Percentiles rank a stretch among this genome's conserved stretches.
These are phyloP conservation scores for Blattamonas nauphoetae DNA, from an alignment of 78 protist species.

Conservation along the genomic window DNA sequence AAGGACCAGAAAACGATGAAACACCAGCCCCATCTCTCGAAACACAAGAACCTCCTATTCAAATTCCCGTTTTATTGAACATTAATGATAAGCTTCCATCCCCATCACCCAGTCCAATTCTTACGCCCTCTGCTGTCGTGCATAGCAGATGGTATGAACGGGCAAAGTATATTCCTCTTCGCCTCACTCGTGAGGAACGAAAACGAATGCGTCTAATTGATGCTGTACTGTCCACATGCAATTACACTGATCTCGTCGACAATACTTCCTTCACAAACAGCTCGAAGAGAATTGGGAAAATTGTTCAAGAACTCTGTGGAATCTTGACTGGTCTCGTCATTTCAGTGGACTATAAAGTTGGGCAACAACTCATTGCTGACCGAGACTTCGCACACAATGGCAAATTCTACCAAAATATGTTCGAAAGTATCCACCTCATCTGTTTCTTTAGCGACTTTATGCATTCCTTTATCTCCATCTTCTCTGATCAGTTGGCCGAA, in stretches of 20 bases:
- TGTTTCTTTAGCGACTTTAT: neutral
- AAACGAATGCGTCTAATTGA: slow-evolving; percentile 54
- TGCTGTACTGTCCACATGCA: slow-evolving; percentile 62
- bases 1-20: neutral
- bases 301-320: neutral
- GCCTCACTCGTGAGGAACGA: slow-evolving; percentile 53
- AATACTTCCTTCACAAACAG: neutral
- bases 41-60: neutral
- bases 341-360: neutral
- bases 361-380: neutral
- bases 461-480: neutral
- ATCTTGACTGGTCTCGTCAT: neutral
- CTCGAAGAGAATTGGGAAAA: neutral
- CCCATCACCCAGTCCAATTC: neutral
- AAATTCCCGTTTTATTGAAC: neutral
- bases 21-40: neutral
- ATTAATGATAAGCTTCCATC: neutral
- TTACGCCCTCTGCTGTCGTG: neutral
- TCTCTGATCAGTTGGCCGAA: slow-evolving; percentile 16
- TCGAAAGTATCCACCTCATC: neutral
- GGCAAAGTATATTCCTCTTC: slow-evolving; percentile 46
- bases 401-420: neutral
- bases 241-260: slow-evolving; percentile 72
- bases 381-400: neutral
- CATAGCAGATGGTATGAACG: slow-evolving; percentile 14